These are phyloP conservation scores for Piromyces sp. DNA, from an alignment of 192 early-diverging fungal species.

Conservation along the genomic window DNA sequence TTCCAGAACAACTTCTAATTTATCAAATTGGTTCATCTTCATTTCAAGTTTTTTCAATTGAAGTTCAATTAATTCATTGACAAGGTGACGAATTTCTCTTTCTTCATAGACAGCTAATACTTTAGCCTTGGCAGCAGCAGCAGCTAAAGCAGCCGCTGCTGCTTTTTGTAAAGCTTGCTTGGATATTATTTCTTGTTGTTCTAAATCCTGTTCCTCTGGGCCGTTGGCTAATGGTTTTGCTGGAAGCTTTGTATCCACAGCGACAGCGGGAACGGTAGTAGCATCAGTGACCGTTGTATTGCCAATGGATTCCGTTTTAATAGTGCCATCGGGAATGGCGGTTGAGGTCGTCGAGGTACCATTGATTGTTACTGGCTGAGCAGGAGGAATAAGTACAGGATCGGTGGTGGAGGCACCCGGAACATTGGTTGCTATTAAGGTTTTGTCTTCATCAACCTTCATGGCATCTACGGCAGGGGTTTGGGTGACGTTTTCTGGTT, in stretches of 20 bases:
- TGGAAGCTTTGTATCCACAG: background rate
- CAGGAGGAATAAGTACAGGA: no score
- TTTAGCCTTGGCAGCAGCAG: constrained; percentile 81
- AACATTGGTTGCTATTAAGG: background rate
- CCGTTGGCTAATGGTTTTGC: background rate
- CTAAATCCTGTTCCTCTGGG: background rate
- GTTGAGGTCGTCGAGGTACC: no score
- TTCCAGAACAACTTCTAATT: constrained; percentile 74
- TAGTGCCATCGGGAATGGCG: no score
- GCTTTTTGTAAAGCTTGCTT: constrained; percentile 44
- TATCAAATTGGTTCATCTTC: constrained; percentile 86
- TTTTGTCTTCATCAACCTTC: constrained; percentile 7
- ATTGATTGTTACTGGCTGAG: no score
- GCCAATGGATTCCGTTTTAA: background rate
- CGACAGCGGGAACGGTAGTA: no score
- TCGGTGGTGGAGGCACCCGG: no score
- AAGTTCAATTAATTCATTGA: constrained; percentile 63
- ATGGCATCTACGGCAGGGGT: constrained; percentile 1
- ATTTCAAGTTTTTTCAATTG: constrained; percentile 79
- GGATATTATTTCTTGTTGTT: background rate
- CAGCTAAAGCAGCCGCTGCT: constrained; percentile 70
- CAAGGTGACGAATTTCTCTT: constrained; percentile 62
- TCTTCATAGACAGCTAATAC: constrained; percentile 68
- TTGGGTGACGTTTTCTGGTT: background rate
- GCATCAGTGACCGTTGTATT: background rate